Base-by-base conservation (phyloP, 139 green algal species). In the Chlamydomonas schloesseri region DNA sequence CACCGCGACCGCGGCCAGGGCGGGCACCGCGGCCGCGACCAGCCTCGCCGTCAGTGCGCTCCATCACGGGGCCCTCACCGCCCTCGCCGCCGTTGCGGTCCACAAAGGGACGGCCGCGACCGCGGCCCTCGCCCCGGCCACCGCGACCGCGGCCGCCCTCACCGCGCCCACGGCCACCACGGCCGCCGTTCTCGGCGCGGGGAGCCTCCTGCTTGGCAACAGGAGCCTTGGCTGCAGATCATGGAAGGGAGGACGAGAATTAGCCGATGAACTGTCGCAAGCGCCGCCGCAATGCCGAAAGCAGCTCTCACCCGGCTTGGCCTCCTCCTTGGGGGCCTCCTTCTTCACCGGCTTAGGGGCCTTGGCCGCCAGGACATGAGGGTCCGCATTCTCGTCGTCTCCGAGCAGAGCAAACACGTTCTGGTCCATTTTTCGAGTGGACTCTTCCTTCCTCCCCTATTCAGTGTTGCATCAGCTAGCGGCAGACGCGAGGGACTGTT, bases 341-440 rank as follows among this genome's bases (percentile, higher is more conserved):
- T 89, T 82, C 77, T 86, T 90, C 68, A 81, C 74, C 42, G 58
- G 62, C 73, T 81, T 74, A n/a, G 75, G 70, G 67, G 79, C 83
- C 69, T 84, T 87, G 57, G 77, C 85, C 18, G 69, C 69, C 57
- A 91, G 82, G 50, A 82, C 65, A 78, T 89, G 62, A 57, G 83
- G 83, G 71, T 88, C 87, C 87, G 83, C 77, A 72, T 87, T 87
- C 88, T 91, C 88, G 75, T 81, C 88, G 71, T 88, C 88, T 58
- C 72, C 88, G 37, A 91, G 70, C 70, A 91, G 73, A 50, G 72
- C 88, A 81, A 89, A 91, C 62, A 83, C 46, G 83, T 91, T 91
- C 28, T 60, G 50, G 64, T 87, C 79, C 9, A 29, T 68, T 67
- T 57, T 71, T 50, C 55, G 64, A 53, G 55, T 82, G 42, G 64